phyloP scores from a whole-genome alignment of 2,329 filamentous ascomycete species.

The Aspergillus persii region DNA sequence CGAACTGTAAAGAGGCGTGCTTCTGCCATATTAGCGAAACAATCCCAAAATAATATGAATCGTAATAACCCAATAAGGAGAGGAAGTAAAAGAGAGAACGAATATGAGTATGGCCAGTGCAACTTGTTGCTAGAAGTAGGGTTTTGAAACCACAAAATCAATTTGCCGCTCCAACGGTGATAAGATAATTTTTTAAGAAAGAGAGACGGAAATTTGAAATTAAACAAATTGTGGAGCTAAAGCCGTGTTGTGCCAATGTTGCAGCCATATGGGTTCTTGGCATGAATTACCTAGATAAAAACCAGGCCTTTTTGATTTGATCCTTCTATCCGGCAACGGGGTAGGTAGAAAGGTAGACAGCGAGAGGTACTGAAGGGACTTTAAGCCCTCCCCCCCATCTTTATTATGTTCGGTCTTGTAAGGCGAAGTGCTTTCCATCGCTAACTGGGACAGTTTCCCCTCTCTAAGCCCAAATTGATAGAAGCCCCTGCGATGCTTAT shows the following conservation, averaged over 20 bases:
- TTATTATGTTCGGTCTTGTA: too few relatives aligned
- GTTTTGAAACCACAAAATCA: background rate
- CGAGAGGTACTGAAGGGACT: too few relatives aligned
- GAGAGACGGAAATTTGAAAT: background rate
- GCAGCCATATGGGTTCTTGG: background rate
- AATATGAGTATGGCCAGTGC: background rate
- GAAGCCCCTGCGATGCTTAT: too few relatives aligned
- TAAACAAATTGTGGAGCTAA: background rate
- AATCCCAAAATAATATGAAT: background rate
- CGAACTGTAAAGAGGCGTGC: constrained; percentile 52
- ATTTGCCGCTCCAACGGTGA: background rate
- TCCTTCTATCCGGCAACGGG: background rate
- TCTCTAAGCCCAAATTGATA: too few relatives aligned
- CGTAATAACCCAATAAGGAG: background rate
- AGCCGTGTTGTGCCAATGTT: background rate
- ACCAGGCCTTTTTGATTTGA: too few relatives aligned
- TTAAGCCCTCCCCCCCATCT: too few relatives aligned
- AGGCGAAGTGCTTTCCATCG: too few relatives aligned
- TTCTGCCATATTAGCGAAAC: constrained; percentile 33
- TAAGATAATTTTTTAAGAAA: background rate
- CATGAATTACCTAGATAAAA: background rate
- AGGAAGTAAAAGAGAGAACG: background rate
- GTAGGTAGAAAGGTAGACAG: too few relatives aligned
- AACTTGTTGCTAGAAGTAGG: too few relatives aligned
- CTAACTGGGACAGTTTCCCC: too few relatives aligned